These are phyloP conservation scores for Fusarium vanettenii DNA, from an alignment of 2,329 filamentous ascomycete genomes.

Conservation along the genomic window DNA sequence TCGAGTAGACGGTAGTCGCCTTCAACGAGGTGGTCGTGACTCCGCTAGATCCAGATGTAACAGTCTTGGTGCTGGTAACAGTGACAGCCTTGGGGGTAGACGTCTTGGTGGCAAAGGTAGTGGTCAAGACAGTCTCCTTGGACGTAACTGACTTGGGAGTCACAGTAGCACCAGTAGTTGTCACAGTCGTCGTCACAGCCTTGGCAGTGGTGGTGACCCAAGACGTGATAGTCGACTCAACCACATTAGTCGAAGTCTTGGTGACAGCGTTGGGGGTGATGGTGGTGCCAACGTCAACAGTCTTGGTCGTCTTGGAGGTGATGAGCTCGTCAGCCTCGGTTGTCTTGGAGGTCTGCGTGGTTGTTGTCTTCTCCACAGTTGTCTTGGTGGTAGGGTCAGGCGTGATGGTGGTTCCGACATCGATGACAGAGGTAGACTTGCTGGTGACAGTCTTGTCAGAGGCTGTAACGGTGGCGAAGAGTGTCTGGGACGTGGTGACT, in stretches of 20 bases:
- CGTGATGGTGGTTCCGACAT: conserved; percentile 36
- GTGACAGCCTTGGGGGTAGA: conserved; percentile 33
- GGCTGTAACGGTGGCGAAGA: conserved; percentile 22
- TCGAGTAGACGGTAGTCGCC: conserved; percentile 35
- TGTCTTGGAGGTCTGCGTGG: conserved; percentile 18
- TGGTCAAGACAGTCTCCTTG: conserved; percentile 20
- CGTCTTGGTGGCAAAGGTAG: conserved; percentile 27
- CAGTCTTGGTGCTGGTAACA: conserved; percentile 34
- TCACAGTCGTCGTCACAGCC: conserved; percentile 22
- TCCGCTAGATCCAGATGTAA: conserved; percentile 30
- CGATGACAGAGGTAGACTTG: conserved; percentile 26
- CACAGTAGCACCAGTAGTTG: conserved; percentile 30
- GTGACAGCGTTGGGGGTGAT: conserved; percentile 45
- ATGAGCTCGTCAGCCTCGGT: conserved; percentile 36
- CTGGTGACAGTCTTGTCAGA: conserved; percentile 20
- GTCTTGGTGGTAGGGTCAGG: conserved; percentile 33
- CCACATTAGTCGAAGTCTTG: conserved; percentile 29
- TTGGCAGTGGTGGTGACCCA: conserved; percentile 29
- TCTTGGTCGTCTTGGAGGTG: conserved; percentile 43
- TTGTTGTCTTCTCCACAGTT: conserved; percentile 28
- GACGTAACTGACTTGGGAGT: conserved; percentile 41
- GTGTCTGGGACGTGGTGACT: conserved; percentile 30
- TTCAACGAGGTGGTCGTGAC: conserved; percentile 36
- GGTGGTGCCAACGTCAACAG: conserved; percentile 47
- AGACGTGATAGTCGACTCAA: conserved; percentile 28